A percentile compares a stretch with the other conserved stretches of the same genome.
These are phyloP conservation scores for Bombardia bombarda DNA, from an alignment of 495 filamentous ascomycete genomes.

Conservation along the genomic window DNA sequence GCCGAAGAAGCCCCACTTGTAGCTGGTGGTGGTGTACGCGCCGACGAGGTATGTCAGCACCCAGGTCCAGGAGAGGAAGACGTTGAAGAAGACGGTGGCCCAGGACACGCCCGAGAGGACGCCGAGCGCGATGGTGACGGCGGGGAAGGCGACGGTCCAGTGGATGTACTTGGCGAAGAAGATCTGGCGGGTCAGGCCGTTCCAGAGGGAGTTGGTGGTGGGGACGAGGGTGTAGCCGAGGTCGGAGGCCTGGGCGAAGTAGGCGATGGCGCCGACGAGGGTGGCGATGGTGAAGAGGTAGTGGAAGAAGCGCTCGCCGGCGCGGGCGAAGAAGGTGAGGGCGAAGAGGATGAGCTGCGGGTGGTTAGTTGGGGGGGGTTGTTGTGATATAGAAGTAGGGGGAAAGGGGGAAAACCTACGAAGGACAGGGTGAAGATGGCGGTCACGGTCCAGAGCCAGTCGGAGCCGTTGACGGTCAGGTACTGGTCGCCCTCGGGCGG, in stretches of 20 bases:
- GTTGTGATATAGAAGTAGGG: not conserved
- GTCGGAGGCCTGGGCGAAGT: constrained; percentile 38
- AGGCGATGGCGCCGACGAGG: constrained; percentile 37
- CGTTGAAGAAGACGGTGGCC: constrained; percentile 38
- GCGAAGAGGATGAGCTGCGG: constrained; percentile 25
- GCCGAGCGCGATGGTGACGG: constrained; percentile 32
- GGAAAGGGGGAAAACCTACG: constrained; percentile 6
- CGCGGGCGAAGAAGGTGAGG: constrained; percentile 29
- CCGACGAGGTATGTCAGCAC: constrained; percentile 35
- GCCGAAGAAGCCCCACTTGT: constrained; percentile 46
- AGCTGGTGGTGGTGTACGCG: constrained; percentile 36
- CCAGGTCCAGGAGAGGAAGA: constrained; percentile 38
- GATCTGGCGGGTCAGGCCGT: constrained; percentile 32
- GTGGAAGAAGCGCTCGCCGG: constrained; percentile 46
- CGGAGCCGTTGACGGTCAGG: constrained; percentile 35
- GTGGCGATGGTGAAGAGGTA: constrained; percentile 43
- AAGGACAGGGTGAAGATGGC: constrained; percentile 35
- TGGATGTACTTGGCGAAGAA: constrained; percentile 45
- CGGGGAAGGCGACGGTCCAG: constrained; percentile 40
- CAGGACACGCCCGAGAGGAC: constrained; percentile 36
- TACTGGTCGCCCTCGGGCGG: constrained; percentile 29
- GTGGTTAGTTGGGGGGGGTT: not conserved
- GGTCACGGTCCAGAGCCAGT: constrained; percentile 40
- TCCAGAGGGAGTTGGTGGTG: constrained; percentile 19
- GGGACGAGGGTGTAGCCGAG: constrained; percentile 27